phyloP scores from a whole-genome alignment of 2,329 filamentous ascomycete species.

The Colletotrichum sp. region DNA sequence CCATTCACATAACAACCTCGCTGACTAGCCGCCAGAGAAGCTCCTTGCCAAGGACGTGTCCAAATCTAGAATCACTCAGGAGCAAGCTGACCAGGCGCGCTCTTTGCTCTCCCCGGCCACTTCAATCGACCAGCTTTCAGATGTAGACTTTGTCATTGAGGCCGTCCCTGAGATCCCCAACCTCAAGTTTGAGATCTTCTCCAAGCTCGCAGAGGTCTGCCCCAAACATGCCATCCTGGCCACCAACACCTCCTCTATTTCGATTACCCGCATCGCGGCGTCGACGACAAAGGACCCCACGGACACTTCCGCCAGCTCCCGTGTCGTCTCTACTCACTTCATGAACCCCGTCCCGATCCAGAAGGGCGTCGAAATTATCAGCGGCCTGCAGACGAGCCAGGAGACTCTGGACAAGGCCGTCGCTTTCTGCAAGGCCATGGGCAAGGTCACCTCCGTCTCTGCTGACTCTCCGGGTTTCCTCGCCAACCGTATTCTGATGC shows the following conservation, averaged over 20 bases:
- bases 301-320: conserved; percentile 80
- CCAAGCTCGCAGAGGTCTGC: conserved; percentile 79
- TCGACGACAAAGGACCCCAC: conserved; percentile 79
- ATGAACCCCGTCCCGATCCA: conserved; percentile 99
- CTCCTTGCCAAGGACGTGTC: conserved; percentile 90
- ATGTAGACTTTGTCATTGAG: conserved; percentile 97
- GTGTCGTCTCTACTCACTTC: conserved; percentile 95
- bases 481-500: conserved; percentile 97
- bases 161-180: conserved; percentile 91
- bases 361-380: conserved; percentile 97
- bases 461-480: conserved; percentile 93
- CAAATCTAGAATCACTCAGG: conserved; percentile 84
- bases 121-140: conserved; percentile 75
- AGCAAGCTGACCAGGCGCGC: conserved; percentile 76
- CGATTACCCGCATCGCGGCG: conserved; percentile 94
- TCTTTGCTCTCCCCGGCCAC: conserved; percentile 73
- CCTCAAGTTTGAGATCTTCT: conserved; percentile 89
- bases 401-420: conserved; percentile 83
- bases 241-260: conserved; percentile 98
- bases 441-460: conserved; percentile 87
- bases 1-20: not conserved
- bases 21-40: conserved; percentile 67
- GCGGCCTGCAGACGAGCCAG: conserved; percentile 86
- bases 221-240: conserved; percentile 87
- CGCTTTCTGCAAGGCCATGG: conserved; percentile 88